phyloP scores from a whole-genome alignment of 2,329 filamentous ascomycete genomes.

The Canariomyces notabilis region DNA sequence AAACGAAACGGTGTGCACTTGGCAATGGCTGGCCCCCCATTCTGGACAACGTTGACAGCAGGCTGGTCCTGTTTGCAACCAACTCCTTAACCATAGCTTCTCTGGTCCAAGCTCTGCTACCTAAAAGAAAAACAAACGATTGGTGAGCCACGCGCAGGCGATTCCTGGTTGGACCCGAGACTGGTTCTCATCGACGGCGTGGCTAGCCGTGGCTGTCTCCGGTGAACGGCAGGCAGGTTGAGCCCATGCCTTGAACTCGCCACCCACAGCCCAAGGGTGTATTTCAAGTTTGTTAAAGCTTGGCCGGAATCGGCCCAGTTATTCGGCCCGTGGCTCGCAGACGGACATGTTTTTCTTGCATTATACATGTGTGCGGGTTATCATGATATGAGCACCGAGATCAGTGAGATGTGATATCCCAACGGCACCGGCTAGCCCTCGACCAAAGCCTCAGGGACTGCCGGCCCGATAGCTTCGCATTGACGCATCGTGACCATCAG shows the following conservation, averaged over 20 bases:
- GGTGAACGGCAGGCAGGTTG: background rate
- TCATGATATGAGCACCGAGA: background rate
- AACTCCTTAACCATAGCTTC: background rate
- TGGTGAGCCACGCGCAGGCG: slow-evolving; percentile 6
- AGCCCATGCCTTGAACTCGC: background rate
- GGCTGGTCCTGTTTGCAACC: slow-evolving; percentile 1
- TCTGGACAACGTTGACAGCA: too few species aligned
- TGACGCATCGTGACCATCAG: background rate
- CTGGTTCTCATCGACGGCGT: slow-evolving; percentile 6
- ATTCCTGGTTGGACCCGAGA: slow-evolving; percentile 7
- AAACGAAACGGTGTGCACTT: background rate
- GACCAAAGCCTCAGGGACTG: background rate
- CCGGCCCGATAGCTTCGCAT: slow-evolving; percentile 5
- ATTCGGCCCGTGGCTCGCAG: background rate
- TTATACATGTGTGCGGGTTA: background rate
- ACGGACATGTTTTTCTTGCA: too few species aligned
- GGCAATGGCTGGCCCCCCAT: background rate
- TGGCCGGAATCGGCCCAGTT: background rate
- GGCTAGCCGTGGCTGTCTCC: slow-evolving; percentile 6
- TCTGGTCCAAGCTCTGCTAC: background rate
- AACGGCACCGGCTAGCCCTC: background rate
- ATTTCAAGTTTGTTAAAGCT: too few species aligned
- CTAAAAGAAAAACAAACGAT: slow-evolving; percentile 2
- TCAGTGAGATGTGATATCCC: background rate
- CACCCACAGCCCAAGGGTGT: background rate